These are phyloP conservation scores for Metschnikowia chrysomelidarum DNA, from an alignment of 805 yeast species.

Conservation along the genomic window DNA sequence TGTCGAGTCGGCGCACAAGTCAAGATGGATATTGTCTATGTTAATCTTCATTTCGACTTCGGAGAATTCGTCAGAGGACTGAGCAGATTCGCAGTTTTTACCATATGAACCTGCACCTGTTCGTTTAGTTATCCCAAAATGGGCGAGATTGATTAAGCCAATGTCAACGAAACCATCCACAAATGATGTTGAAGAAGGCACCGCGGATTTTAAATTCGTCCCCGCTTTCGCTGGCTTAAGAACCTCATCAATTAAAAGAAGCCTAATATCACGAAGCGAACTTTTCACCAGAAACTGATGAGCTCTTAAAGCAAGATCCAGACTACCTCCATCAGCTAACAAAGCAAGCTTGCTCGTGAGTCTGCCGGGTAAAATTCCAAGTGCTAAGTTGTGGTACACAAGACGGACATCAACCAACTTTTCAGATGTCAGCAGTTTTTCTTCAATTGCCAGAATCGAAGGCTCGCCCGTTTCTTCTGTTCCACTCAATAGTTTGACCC, in stretches of 20 bases:
- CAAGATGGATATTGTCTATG: conserved; percentile 47
- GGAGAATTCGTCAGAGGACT: conserved; percentile 18
- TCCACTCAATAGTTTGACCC: conserved; percentile 39
- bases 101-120: conserved; percentile 25
- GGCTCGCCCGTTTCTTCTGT: background rate
- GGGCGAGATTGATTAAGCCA: conserved; percentile 43
- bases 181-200: background rate
- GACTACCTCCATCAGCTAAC: conserved; percentile 51
- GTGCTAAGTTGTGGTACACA: conserved; percentile 48
- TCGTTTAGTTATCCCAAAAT: conserved; percentile 32
- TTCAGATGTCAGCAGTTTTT: background rate
- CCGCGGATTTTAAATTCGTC: background rate
- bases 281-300: conserved; percentile 37
- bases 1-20: conserved; percentile 81
- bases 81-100: background rate
- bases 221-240: too few relatives aligned
- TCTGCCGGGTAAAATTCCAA: conserved; percentile 65
- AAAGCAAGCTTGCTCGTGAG: conserved; percentile 53
- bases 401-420: conserved; percentile 27
- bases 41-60: conserved; percentile 45
- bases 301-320: conserved; percentile 42
- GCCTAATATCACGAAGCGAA: conserved; percentile 47
- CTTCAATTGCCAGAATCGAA: too few relatives aligned
- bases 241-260: conserved; percentile 65
- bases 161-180: conserved; percentile 51